A percentile compares a stretch with the other conserved stretches of the same genome.
These are phyloP conservation scores for Pterocarpus santalinus DNA, from an alignment of 306 rosid genomes.

Conservation along the genomic window DNA sequence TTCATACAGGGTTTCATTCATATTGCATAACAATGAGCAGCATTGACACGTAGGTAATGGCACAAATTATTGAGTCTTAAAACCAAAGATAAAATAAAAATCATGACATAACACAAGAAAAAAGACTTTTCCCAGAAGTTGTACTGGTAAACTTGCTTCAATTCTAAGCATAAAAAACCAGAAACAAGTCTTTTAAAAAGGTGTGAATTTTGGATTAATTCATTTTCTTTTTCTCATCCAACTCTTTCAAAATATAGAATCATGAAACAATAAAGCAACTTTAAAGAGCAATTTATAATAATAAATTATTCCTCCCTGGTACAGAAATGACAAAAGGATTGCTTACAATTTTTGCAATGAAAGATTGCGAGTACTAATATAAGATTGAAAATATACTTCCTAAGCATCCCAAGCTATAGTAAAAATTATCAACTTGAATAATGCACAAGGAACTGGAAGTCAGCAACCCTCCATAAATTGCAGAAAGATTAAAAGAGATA, in stretches of 20 bases:
- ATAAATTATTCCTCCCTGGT: neutral
- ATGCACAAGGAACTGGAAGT: conserved; percentile 1
- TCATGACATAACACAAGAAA: neutral
- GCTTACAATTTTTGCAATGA: neutral
- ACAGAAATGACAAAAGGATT: neutral
- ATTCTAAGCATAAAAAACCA: conserved; percentile 21
- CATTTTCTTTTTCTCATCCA: neutral
- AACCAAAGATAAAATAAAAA: neutral
- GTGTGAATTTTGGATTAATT: neutral
- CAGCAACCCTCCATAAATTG: conserved; percentile 2
- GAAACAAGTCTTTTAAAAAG: neutral
- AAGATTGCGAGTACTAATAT: neutral
- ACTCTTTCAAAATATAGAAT: conserved; percentile 15
- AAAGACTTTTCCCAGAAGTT: neutral
- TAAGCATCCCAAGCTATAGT: neutral
- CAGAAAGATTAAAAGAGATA: neutral
- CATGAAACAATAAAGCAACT: neutral
- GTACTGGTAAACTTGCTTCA: conserved; percentile 12
- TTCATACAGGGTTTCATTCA: conserved; percentile 4
- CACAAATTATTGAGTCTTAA: neutral
- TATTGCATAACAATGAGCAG: conserved; percentile 6
- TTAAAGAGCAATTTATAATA: neutral
- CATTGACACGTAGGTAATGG: neutral
- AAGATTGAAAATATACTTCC: conserved; percentile 7
- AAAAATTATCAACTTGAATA: neutral